phyloP scores from a whole-genome alignment of 225 moss, liverwort and hornwort genomes.

The Physcomitrium patens region DNA sequence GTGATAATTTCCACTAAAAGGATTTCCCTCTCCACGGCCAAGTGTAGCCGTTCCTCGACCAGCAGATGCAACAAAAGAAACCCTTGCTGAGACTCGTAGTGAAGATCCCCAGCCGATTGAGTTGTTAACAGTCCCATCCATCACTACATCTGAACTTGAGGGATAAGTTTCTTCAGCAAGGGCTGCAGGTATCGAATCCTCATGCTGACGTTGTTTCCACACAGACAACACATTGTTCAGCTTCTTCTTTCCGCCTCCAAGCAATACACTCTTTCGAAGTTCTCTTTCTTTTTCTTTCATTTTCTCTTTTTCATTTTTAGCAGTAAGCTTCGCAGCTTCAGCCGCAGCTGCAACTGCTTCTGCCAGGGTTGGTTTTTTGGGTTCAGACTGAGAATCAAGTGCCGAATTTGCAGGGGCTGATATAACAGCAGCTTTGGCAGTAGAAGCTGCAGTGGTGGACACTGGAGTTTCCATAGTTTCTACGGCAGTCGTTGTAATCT shows the following conservation, averaged over 20 bases:
- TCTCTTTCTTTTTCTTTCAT: slow-evolving; percentile 94
- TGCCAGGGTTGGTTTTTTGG: slow-evolving; percentile 84
- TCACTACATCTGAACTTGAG: slow-evolving; percentile 45
- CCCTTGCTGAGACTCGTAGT: slow-evolving; percentile 49
- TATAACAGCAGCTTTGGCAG: slow-evolving; percentile 80
- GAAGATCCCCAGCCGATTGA: slow-evolving; percentile 41
- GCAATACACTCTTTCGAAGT: slow-evolving; percentile 77
- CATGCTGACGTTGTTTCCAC: slow-evolving; percentile 97
- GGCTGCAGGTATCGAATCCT: slow-evolving; percentile 56
- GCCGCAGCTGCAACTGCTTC: slow-evolving; percentile 99
- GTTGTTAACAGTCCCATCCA: slow-evolving; percentile 47
- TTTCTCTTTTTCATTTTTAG: slow-evolving; percentile 94
- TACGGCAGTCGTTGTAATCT: slow-evolving; percentile 43
- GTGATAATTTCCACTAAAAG: slow-evolving; percentile 75
- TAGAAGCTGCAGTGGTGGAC: slow-evolving; percentile 34
- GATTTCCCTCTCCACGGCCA: slow-evolving; percentile 78
- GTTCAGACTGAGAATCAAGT: slow-evolving; percentile 57
- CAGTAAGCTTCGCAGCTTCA: slow-evolving; percentile 79
- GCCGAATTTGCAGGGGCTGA: slow-evolving; percentile 86
- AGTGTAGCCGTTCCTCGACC: slow-evolving; percentile 66
- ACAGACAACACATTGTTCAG: slow-evolving; percentile 90
- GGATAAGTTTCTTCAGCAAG: slow-evolving; percentile 48
- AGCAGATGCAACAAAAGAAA: slow-evolving; percentile 35
- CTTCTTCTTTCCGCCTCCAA: slow-evolving; percentile 93
- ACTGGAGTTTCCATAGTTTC: slow-evolving; percentile 50